Percentiles rank a stretch among this genome's conserved stretches.
phyloP scores from a whole-genome alignment of 139 green algal species.

The Spirogloea muscicola region DNA sequence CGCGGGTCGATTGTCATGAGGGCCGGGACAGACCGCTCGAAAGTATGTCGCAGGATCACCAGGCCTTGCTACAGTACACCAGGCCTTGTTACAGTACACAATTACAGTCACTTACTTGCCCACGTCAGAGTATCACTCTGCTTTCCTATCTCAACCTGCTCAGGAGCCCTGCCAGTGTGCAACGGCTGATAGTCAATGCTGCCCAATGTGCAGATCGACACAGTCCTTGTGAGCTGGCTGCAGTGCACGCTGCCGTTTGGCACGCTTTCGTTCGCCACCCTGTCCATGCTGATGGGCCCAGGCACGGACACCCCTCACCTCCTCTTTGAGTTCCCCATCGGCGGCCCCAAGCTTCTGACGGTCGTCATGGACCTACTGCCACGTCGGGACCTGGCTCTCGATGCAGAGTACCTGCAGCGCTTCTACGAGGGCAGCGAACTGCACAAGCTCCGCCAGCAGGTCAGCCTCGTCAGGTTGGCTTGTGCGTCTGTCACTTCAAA shows the following conservation, averaged over 20 bases:
- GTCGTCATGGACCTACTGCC: conserved; percentile 12
- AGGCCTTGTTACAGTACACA: no score
- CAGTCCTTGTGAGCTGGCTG: conserved; percentile 7
- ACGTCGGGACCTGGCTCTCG: neutral
- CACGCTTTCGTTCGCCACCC: conserved; percentile 16
- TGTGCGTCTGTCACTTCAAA: no score
- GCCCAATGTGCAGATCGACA: conserved; percentile 18
- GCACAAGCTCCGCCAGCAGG: neutral
- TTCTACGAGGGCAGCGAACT: conserved; percentile 2
- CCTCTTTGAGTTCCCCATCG: conserved; percentile 27
- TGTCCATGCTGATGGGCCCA: conserved; percentile 26
- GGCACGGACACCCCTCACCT: conserved; percentile 22
- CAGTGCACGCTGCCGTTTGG: conserved; percentile 20
- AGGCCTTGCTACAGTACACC: no score
- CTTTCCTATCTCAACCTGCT: no score
- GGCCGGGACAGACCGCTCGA: conserved; percentile 4
- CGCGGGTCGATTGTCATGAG: neutral
- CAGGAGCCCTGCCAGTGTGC: no score
- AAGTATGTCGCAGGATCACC: no score
- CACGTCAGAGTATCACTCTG: no score
- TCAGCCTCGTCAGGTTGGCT: neutral
- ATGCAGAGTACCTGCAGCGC: conserved; percentile 6
- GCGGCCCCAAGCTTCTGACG: neutral
- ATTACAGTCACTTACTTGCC: no score
- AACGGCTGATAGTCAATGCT: no score